Base-by-base conservation (phyloP, 345 rosid species). In the Brassica juncea region DNA sequence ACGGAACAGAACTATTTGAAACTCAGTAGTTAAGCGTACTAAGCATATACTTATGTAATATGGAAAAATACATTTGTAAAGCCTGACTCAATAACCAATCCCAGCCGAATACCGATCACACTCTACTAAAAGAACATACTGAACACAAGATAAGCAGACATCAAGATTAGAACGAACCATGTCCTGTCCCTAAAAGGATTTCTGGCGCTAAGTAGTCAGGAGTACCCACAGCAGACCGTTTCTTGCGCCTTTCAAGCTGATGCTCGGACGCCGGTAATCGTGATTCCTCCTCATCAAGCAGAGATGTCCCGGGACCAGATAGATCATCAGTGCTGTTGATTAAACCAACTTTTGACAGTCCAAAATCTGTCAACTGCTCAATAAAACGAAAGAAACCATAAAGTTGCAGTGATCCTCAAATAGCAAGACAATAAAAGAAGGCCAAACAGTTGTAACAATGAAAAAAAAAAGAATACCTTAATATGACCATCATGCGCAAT, bases 401-500 rank as follows among this genome's bases (percentile, higher is more conserved):
- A 52, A 61, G 34, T 66, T 19, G 35, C 28, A 34, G 10, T 39
- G 58, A 66, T 55, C 70, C 62, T 66, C 57, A 59, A 7, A 74
- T 58, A 66, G 39, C 55, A 76, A 76, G 70, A 49, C 25, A 49
- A 32, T 31, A 32, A 49, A 59, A 66, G 49, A 73, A 66, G 61
- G 70, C 69, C 61, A 6, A 72, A 61, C 16, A 39, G 27, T 52
- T 68, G 34, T 60, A 62, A 28, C 21, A 74, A 30, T 35, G 66
- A 63, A 74, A 74, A 31, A 11, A 69, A 23, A 12, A 14, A 49
- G 15, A 5, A 23, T 88, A 94, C 99, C 98, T 94, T 92, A 82
- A 91, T 90, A 83, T 94, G 99, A 70, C 99, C 99, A 87, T 94
- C 99, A 75, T 94, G 99, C 6, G 98, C 98, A 76, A 94, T 94